Percentiles rank a stretch among this genome's conserved stretches.
phyloP scores from a whole-genome alignment of 1,284 basidiomycete species.

The Gomphus bonarii region DNA sequence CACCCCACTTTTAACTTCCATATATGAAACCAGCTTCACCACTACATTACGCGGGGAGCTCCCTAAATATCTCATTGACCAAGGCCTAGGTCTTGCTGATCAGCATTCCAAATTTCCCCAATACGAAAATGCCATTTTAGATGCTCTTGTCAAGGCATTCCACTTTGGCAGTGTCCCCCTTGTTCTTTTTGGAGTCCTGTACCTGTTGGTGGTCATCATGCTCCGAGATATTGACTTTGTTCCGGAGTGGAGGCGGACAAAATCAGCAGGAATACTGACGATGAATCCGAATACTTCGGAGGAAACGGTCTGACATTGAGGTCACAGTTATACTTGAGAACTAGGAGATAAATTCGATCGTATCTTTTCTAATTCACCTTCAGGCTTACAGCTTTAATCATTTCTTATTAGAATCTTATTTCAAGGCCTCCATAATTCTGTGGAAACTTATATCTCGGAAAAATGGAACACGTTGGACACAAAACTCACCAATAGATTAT shows the following conservation, averaged over 20 bases:
- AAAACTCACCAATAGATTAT: too few relatives aligned
- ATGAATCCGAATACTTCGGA: too few relatives aligned
- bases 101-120: background rate
- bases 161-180: background rate
- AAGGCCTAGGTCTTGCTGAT: background rate
- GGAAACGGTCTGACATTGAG: background rate
- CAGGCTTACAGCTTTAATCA: too few relatives aligned
- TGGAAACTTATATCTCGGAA: too few relatives aligned
- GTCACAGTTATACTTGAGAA: too few relatives aligned
- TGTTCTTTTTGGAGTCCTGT: background rate
- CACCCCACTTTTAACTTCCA: constrained; percentile 24
- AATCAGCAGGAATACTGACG: background rate
- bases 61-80: background rate
- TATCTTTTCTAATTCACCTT: too few relatives aligned
- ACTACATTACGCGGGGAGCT: background rate
- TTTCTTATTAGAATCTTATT: too few relatives aligned
- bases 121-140: background rate
- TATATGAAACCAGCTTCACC: background rate
- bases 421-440: too few relatives aligned
- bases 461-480: too few relatives aligned
- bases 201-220: background rate
- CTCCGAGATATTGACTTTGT: background rate
- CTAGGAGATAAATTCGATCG: too few relatives aligned
- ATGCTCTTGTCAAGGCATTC: background rate
- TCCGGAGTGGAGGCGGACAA: background rate